Conservation (phyloP, 352 stramenopile genomes). For the Globisporangium viniferum region DNA sequence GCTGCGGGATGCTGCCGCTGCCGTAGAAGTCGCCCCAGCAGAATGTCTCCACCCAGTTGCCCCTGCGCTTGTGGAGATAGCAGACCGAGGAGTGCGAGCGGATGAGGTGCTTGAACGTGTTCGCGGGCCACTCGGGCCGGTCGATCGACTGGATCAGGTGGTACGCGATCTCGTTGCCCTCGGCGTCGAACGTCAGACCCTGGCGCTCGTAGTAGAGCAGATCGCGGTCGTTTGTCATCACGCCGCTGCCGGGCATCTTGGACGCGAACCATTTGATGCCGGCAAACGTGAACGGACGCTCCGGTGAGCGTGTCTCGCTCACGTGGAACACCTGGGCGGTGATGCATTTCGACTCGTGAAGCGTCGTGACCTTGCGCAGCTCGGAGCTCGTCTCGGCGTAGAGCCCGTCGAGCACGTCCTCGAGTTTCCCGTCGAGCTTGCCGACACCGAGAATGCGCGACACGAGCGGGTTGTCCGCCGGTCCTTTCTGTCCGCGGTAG, state of each 20-base stretch:
- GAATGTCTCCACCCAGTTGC: slow-evolving; percentile 38
- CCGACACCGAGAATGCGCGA: slow-evolving; percentile 16
- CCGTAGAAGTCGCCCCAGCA: slow-evolving; percentile 24
- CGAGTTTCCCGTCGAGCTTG: slow-evolving; percentile 10
- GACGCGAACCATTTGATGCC: slow-evolving; percentile 49
- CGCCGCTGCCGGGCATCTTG: slow-evolving; percentile 26
- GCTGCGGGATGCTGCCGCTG: slow-evolving; percentile 13
- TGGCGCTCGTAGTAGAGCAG: slow-evolving; percentile 47
- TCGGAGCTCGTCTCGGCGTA: slow-evolving; percentile 41
- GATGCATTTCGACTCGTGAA: slow-evolving; percentile 30
- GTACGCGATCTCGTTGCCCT: slow-evolving; percentile 43
- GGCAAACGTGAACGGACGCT: slow-evolving; percentile 36
- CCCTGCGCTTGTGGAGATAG: slow-evolving; percentile 35
- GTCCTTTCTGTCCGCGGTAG: slow-evolving; percentile 16
- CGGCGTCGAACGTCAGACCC: slow-evolving; percentile 41
- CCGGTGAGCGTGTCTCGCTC: slow-evolving; percentile 21
- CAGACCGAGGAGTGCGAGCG: slow-evolving; percentile 40
- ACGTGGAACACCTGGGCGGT: slow-evolving; percentile 30
- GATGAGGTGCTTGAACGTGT: slow-evolving; percentile 45
- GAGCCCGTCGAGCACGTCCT: slow-evolving; percentile 43
- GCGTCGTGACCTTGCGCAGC: slow-evolving; percentile 25
- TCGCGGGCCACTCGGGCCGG: slow-evolving; percentile 42
- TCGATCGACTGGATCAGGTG: slow-evolving; percentile 61
- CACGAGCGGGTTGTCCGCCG: background rate
- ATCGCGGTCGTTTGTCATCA: slow-evolving; percentile 28